Conservation (phyloP, 805 yeast species). For the Candida andamanensis region DNA sequence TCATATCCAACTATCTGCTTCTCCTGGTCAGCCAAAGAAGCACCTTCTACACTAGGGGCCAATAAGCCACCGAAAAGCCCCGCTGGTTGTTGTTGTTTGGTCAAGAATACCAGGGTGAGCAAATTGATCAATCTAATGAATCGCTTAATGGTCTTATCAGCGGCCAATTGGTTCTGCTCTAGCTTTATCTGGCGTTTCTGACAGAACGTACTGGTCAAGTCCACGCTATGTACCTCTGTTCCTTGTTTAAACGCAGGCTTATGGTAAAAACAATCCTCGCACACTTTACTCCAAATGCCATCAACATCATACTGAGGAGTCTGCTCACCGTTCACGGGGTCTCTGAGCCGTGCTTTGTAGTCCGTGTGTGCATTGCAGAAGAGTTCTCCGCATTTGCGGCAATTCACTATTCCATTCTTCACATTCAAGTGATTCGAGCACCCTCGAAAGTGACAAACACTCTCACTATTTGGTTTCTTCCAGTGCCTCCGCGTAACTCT, state of each 20-base stretch:
- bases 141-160: conserved; percentile 54
- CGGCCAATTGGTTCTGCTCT: conserved; percentile 48
- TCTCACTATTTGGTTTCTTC: conserved; percentile 42
- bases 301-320: conserved; percentile 23
- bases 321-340: conserved; percentile 38
- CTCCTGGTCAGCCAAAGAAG: conserved; percentile 6
- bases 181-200: conserved; percentile 35
- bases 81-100: conserved; percentile 2
- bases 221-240: conserved; percentile 26
- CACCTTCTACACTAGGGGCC: background rate
- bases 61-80: conserved; percentile 1
- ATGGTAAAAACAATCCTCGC: conserved; percentile 52
- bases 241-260: conserved; percentile 55
- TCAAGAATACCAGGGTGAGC: conserved; percentile 15
- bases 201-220: conserved; percentile 42
- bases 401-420: conserved; percentile 58
- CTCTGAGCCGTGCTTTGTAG: conserved; percentile 47
- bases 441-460: conserved; percentile 32
- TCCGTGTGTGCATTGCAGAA: conserved; percentile 63
- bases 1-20: conserved; percentile 10
- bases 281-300: conserved; percentile 71
- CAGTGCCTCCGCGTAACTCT: conserved; percentile 50
- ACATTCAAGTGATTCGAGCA: conserved; percentile 34
- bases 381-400: conserved; percentile 71
- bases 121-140: conserved; percentile 42